These are phyloP conservation scores for Aspergillus fumigatiaffinis DNA, from an alignment of 2,329 filamentous ascomycete species.

Conservation along the genomic window DNA sequence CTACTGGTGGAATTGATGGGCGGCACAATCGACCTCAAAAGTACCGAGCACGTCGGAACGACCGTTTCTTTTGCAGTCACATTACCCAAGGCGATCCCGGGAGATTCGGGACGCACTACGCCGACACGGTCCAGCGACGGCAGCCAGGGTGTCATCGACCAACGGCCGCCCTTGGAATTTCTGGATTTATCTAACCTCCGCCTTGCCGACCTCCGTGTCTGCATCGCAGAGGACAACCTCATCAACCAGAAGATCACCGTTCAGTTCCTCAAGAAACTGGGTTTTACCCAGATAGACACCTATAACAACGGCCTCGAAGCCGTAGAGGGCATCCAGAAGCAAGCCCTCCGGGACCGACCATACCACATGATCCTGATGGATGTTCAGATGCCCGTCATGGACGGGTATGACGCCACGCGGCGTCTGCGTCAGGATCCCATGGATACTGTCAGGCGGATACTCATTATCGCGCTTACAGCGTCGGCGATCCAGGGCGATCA, in stretches of 20 bases:
- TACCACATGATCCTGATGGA: slow-evolving; percentile 95
- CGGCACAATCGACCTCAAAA: too few relatives aligned
- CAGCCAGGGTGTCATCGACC: slow-evolving; percentile 45
- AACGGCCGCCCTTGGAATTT: slow-evolving; percentile 33
- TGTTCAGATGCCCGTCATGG: slow-evolving; percentile 90
- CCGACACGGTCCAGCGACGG: slow-evolving; percentile 47
- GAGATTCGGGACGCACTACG: too few relatives aligned
- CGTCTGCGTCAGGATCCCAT: slow-evolving; percentile 68
- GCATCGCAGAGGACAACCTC: slow-evolving; percentile 90
- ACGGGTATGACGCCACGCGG: slow-evolving; percentile 87
- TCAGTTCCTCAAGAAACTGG: slow-evolving; percentile 70
- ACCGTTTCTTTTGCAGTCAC: slow-evolving; percentile 75
- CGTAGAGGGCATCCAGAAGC: slow-evolving; percentile 73
- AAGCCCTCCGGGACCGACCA: slow-evolving; percentile 66
- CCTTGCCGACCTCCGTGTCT: slow-evolving; percentile 75
- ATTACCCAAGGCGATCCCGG: slow-evolving; percentile 68
- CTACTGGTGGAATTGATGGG: slow-evolving; percentile 48
- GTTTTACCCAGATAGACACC: slow-evolving; percentile 78
- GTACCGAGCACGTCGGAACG: slow-evolving; percentile 34
- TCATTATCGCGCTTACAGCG: slow-evolving; percentile 88
- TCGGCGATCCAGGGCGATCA: slow-evolving; percentile 95
- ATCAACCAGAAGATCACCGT: slow-evolving; percentile 95
- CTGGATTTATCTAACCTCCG: slow-evolving; percentile 71
- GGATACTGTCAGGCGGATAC: slow-evolving; percentile 47
- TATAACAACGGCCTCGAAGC: slow-evolving; percentile 88